Percentiles rank a stretch among this genome's conserved stretches.
Conservation (phyloP, 495 filamentous ascomycete species). For the Xylaria telfairii region DNA sequence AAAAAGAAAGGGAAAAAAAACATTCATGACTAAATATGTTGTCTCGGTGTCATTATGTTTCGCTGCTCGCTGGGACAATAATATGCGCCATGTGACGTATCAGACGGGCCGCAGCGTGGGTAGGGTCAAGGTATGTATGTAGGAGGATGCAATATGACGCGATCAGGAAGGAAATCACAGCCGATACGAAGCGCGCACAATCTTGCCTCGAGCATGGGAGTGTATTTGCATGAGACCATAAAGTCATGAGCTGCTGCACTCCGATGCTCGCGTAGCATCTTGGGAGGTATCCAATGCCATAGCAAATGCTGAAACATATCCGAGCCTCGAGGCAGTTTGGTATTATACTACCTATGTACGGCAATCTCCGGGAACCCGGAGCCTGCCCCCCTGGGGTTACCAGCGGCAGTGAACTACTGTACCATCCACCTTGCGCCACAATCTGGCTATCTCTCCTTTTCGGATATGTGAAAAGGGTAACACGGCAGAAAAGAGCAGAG, state of each 20-base stretch:
- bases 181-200: background rate
- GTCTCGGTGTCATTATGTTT: background rate
- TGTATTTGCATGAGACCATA: conserved; percentile 8
- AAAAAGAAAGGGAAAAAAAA: background rate
- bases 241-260: conserved; percentile 13
- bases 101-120: background rate
- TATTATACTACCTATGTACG: background rate
- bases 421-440: conserved; percentile 3
- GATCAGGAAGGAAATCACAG: conserved; percentile 1
- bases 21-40: background rate
- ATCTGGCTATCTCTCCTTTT: background rate
- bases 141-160: background rate
- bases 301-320: conserved; percentile 6
- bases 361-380: background rate
- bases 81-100: conserved; percentile 1
- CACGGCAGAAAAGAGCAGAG: conserved; percentile 4
- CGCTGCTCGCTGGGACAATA: background rate
- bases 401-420: background rate
- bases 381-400: background rate
- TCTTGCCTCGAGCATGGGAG: background rate
- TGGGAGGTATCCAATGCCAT: background rate
- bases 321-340: background rate
- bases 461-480: background rate
- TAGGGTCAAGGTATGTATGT: conserved; percentile 4
- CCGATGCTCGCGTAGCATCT: conserved; percentile 10